A percentile compares a stretch with the other conserved stretches of the same genome.
Evolutionary conservation across 2,329 filamentous ascomycete genomes (phyloP).

Genomic region (Rasamsonia emersonii): DNA sequence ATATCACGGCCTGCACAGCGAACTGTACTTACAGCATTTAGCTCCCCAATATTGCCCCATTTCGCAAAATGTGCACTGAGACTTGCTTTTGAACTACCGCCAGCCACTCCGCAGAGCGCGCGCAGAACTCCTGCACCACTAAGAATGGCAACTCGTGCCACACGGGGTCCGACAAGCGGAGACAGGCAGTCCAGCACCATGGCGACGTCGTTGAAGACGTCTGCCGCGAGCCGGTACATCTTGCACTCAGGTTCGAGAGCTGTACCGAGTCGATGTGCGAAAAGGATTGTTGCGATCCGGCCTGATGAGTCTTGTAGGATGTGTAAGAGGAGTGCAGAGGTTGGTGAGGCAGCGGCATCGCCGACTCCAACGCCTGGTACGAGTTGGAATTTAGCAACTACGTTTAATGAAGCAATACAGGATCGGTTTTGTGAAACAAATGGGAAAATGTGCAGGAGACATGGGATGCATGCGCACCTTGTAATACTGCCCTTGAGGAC

Average conservation of each 20-base stretch:
- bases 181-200: conserved; percentile 80
- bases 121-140: conserved; percentile 54
- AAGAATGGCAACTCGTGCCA: conserved; percentile 47
- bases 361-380: conserved; percentile 77
- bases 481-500: conserved; percentile 71
- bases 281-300: conserved; percentile 73
- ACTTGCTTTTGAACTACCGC: conserved; percentile 81
- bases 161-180: conserved; percentile 57
- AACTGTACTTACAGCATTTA: conserved; percentile 64
- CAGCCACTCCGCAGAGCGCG: conserved; percentile 78
- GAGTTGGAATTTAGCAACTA: no score
- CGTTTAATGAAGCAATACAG: no score
- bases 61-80: conserved; percentile 86
- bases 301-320: conserved; percentile 76
- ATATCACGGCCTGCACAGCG: not conserved
- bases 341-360: conserved; percentile 68
- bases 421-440: conserved; percentile 8
- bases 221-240: conserved; percentile 75
- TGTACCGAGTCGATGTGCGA: conserved; percentile 73
- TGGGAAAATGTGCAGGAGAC: conserved; percentile 4
- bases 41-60: conserved; percentile 77
- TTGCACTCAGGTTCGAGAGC: conserved; percentile 87
- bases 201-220: conserved; percentile 79
- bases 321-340: conserved; percentile 70
- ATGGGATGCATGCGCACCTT: conserved; percentile 41